Percentiles rank a stretch among this genome's conserved stretches.
phyloP scores from a whole-genome alignment of 495 filamentous ascomycete genomes.

The Penicillium waksmanii region DNA sequence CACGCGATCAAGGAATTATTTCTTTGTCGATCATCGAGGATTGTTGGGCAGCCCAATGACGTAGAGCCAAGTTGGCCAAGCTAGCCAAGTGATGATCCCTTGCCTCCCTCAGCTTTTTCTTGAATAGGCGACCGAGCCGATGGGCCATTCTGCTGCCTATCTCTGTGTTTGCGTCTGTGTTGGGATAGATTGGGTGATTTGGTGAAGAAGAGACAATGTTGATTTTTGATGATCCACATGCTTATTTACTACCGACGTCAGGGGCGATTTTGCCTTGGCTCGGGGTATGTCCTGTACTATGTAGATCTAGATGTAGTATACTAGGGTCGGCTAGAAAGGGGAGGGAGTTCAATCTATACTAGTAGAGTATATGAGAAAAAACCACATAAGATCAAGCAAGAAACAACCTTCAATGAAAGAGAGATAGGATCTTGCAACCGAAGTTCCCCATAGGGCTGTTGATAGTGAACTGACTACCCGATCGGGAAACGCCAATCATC shows the following conservation, averaged over 20 bases:
- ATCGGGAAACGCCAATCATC: background rate
- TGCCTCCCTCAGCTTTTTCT: background rate
- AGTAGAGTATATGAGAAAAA: background rate
- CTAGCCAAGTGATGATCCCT: conserved; percentile 1
- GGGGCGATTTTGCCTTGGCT: background rate
- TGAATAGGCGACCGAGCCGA: background rate
- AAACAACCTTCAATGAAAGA: too few species aligned
- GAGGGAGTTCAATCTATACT: too few species aligned
- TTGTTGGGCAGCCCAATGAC: conserved; percentile 1
- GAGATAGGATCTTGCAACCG: too few species aligned
- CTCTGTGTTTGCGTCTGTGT: background rate
- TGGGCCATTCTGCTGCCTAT: background rate
- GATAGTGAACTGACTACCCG: background rate
- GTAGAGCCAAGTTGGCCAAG: conserved; percentile 1
- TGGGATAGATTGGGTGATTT: background rate
- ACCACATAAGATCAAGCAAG: background rate
- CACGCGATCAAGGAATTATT: background rate
- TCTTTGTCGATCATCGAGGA: background rate
- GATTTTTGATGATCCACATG: conserved; percentile 1
- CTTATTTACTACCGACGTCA: background rate
- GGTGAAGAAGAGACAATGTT: background rate
- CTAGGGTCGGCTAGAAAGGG: too few species aligned
- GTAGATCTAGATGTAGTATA: too few species aligned
- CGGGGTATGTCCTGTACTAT: too few species aligned
- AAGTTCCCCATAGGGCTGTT: background rate